Conservation (phyloP, 768 basidiomycete genomes). For the Hypholoma sublateritium region DNA sequence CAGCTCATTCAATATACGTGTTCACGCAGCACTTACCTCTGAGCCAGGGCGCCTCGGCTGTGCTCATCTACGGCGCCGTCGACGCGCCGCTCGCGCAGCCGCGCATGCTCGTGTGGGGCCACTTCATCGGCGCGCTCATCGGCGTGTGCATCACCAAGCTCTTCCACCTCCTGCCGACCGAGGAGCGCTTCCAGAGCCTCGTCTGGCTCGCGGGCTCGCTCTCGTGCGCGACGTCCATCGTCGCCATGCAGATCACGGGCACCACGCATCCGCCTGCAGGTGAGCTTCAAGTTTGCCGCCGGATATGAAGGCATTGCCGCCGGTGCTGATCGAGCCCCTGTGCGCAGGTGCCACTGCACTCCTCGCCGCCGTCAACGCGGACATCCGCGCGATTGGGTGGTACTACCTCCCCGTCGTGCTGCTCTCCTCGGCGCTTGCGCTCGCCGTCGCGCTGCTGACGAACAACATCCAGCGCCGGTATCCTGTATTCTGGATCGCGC, state of each 20-base stretch:
- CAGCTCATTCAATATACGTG: neutral
- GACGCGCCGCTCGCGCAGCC: conserved; percentile 56
- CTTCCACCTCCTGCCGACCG: conserved; percentile 43
- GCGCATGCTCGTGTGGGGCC: conserved; percentile 48
- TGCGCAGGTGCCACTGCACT: conserved; percentile 50
- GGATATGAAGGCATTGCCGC: neutral
- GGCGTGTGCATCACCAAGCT: conserved; percentile 54
- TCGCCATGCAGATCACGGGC: conserved; percentile 51
- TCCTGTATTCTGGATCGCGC: conserved; percentile 47
- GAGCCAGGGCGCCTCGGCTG: conserved; percentile 53
- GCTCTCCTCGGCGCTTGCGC: conserved; percentile 42
- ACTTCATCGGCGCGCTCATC: conserved; percentile 47
- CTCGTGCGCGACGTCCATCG: conserved; percentile 39
- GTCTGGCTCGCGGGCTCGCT: conserved; percentile 50
- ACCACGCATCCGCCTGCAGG: conserved; percentile 58
- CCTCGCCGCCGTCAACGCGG: conserved; percentile 41
- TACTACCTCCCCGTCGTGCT: conserved; percentile 53
- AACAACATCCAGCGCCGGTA: conserved; percentile 55
- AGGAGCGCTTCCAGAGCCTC: conserved; percentile 40
- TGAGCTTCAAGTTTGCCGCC: conserved; percentile 14
- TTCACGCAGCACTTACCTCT: neutral
- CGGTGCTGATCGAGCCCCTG: neutral
- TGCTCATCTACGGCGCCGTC: conserved; percentile 53
- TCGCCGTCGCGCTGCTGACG: conserved; percentile 43
- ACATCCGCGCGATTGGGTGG: conserved; percentile 47